Evolutionary conservation across 2,329 filamentous ascomycete genomes (phyloP), one percentile per base, ranked within the genome.

Genomic region (Diaporthe destruens): DNA sequence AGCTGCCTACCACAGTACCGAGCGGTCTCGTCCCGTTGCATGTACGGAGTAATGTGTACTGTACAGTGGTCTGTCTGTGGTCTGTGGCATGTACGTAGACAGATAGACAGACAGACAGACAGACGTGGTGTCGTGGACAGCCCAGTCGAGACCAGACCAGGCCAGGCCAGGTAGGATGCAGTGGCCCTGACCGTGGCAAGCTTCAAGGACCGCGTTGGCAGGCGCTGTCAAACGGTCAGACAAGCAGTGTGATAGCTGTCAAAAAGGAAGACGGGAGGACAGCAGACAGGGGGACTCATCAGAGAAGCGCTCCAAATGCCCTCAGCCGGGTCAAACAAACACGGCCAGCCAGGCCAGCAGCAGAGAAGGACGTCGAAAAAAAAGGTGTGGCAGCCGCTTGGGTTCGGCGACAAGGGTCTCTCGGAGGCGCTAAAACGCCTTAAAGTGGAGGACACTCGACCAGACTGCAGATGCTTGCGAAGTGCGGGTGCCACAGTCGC

Each of bases 381-480:
- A 68, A 51, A 71, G 72, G 72, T 73, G 72, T 73, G 72, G 72
- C 57, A 73, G 42, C 61, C 55, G 53, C 49, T 18, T 44, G 36
- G 53, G 23, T 61, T 63, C 47, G 68, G 57, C 23, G 54, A 67
- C 72, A 73, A 73, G 71, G 72, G 72, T 44, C 23, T 53, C 59
- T 73, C 63, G 72, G 69, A 49, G 54, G 61, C 72, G 68, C 72
- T 73, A 73, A 59, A 71, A 67, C 68, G 68, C 54, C 47, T 55
- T 44, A 36, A 54, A 51, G 47, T 69, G 71, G 71, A 72, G 65
- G 65, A 32, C 29, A 54, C n/a, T 57, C 47, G 51, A 59, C 51
- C 36, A 44, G 56, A 57, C 42, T 59, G 42, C 67, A 70, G 61
- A 66, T 66, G 61, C 61, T 51, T 65, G 61, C 65, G 23, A 54